Conservation (phyloP, 176 grass and related monocot genomes). For the Musa itinerans region DNA sequence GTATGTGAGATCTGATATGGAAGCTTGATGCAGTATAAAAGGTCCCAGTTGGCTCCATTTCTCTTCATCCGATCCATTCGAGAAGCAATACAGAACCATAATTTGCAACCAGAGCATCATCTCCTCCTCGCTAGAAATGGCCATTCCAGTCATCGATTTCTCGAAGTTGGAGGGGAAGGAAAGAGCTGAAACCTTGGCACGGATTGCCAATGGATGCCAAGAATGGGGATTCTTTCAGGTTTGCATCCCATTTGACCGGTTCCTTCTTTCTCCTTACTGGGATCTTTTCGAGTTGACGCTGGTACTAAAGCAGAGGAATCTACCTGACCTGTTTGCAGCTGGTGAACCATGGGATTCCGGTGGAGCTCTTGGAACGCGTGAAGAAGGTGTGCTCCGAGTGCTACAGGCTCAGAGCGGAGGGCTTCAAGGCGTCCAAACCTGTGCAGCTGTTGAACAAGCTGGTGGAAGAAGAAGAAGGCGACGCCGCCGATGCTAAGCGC, state of each 20-base stretch:
- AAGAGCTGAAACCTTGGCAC: neutral
- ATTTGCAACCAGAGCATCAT: too few species aligned
- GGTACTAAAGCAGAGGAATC: too few species aligned
- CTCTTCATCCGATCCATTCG: neutral
- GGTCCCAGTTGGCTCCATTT: neutral
- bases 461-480: neutral
- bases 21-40: neutral
- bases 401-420: neutral
- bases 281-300: too few species aligned
- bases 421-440: neutral
- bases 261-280: neutral
- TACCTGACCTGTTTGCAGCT: neutral
- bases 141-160: conserved; percentile 3
- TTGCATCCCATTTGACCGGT: neutral
- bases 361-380: conserved; percentile 1
- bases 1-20: too few species aligned
- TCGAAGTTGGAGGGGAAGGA: neutral
- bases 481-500: neutral
- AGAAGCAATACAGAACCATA: neutral
- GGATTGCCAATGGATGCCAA: neutral
- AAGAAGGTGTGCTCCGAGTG: neutral
- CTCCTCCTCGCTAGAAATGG: neutral
- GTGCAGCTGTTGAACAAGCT: neutral
- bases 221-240: conserved; percentile 7
- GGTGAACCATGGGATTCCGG: conserved; percentile 7